phyloP scores from a whole-genome alignment of 768 basidiomycete species.

The Russula emetica region DNA sequence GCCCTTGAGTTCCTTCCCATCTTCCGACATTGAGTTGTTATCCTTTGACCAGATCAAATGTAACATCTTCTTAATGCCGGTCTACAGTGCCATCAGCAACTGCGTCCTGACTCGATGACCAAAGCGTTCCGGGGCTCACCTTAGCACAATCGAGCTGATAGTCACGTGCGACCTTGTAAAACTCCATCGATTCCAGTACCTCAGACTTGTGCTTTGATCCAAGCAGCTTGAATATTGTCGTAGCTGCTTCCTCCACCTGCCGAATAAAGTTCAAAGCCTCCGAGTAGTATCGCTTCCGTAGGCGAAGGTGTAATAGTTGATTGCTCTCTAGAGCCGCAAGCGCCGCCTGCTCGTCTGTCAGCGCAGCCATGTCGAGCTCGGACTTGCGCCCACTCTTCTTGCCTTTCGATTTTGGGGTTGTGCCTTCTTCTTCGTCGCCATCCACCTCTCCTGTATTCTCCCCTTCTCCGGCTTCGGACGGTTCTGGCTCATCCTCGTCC shows the following conservation, averaged over 20 bases:
- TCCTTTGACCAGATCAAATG: slow-evolving; percentile 98
- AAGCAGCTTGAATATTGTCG: slow-evolving; percentile 67
- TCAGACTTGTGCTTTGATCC: slow-evolving; percentile 84
- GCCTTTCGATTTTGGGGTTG: slow-evolving; percentile 33
- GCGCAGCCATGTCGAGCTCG: slow-evolving; percentile 62
- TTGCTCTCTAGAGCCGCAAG: slow-evolving; percentile 65
- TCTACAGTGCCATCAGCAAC: slow-evolving; percentile 39
- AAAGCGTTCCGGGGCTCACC: slow-evolving; percentile 38
- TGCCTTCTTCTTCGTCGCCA: slow-evolving; percentile 15
- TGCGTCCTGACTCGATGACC: background rate
- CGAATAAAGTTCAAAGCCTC: slow-evolving; percentile 85
- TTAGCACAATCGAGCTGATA: slow-evolving; percentile 78
- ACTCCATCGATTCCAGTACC: slow-evolving; percentile 82
- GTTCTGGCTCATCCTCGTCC: slow-evolving; percentile 34
- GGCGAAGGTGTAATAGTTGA: slow-evolving; percentile 57
- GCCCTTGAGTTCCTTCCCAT: slow-evolving; percentile 78
- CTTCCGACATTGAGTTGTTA: slow-evolving; percentile 70
- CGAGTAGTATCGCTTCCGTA: slow-evolving; percentile 80
- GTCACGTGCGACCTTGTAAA: slow-evolving; percentile 77
- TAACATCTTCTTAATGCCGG: slow-evolving; percentile 91
- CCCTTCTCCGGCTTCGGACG: slow-evolving; percentile 32
- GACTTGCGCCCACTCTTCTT: slow-evolving; percentile 58
- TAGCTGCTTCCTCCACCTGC: slow-evolving; percentile 62
- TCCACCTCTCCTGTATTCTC: slow-evolving; percentile 23
- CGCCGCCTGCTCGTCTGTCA: slow-evolving; percentile 67